Evolutionary conservation across 345 rosid species (phyloP).

Genomic region (Eucalyptus cloeziana): DNA sequence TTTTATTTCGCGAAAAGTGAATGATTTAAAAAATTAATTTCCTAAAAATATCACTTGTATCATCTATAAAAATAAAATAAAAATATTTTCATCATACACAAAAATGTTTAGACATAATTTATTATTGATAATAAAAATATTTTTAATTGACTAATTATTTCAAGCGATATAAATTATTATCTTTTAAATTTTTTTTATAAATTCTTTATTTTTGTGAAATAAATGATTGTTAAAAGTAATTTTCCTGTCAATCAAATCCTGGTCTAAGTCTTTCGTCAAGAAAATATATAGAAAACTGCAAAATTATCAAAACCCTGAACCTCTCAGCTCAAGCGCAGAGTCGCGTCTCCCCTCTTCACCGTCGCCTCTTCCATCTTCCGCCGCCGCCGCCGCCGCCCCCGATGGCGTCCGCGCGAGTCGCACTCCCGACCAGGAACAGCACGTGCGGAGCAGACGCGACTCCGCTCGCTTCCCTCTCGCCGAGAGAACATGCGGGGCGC

Average conservation of each 20-base stretch:
- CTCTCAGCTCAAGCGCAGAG: neutral
- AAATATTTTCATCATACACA: no score
- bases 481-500: neutral
- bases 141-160: rapidly evolving
- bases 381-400: neutral
- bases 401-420: neutral
- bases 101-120: no score
- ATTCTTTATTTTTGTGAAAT: no score
- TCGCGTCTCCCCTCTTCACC: neutral
- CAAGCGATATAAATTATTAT: no score
- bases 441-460: neutral
- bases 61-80: no score
- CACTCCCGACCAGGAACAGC: neutral
- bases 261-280: neutral
- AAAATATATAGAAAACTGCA: neutral
- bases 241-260: neutral
- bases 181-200: no score
- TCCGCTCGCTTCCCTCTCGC: neutral
- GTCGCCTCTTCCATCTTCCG: neutral
- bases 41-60: rapidly evolving
- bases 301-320: neutral
- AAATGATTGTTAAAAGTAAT: no score
- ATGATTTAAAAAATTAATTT: no score
- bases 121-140: no score
- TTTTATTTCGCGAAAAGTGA: rapidly evolving